Evolutionary conservation across 1,284 basidiomycete genomes (phyloP).

Genomic region (Heliocybe sulcata): DNA sequence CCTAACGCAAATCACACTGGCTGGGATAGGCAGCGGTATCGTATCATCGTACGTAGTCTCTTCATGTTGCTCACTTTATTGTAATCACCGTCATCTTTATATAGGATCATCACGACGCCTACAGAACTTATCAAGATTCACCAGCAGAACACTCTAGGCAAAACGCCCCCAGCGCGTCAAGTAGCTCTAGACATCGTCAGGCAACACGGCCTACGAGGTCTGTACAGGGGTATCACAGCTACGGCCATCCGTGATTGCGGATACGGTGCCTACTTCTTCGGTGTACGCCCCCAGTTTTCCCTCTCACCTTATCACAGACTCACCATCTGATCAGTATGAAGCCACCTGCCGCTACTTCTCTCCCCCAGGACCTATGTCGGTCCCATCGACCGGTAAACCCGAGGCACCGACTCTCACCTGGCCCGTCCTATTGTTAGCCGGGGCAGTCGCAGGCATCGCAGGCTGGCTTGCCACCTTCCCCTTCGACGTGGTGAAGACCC

Average conservation of each 20-base stretch:
- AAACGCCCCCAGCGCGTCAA: slow-evolving; percentile 33
- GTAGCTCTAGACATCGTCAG: slow-evolving; percentile 50
- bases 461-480: slow-evolving; percentile 77
- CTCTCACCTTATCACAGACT: slow-evolving; percentile 6
- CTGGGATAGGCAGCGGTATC: slow-evolving; percentile 73
- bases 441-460: slow-evolving; percentile 69
- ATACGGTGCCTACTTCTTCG: slow-evolving; percentile 79
- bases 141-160: slow-evolving; percentile 54
- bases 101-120: slow-evolving; percentile 73
- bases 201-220: slow-evolving; percentile 50
- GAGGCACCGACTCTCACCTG: slow-evolving; percentile 40
- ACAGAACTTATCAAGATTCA: slow-evolving; percentile 85
- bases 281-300: slow-evolving; percentile 33
- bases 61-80: slow-evolving; percentile 4
- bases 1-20: slow-evolving; percentile 63
- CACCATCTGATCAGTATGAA: slow-evolving; percentile 49
- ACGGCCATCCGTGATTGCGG: slow-evolving; percentile 73
- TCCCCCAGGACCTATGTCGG: slow-evolving; percentile 15
- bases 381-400: slow-evolving; percentile 34
- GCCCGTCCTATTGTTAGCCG: slow-evolving; percentile 62
- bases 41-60: slow-evolving; percentile 57
- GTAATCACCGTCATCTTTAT: background rate
- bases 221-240: slow-evolving; percentile 72
- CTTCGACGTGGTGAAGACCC: slow-evolving; percentile 82
- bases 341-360: slow-evolving; percentile 58